Evolutionary conservation across 2,329 filamentous ascomycete species (phyloP).

Genomic region (Cordyceps cateniannulata): DNA sequence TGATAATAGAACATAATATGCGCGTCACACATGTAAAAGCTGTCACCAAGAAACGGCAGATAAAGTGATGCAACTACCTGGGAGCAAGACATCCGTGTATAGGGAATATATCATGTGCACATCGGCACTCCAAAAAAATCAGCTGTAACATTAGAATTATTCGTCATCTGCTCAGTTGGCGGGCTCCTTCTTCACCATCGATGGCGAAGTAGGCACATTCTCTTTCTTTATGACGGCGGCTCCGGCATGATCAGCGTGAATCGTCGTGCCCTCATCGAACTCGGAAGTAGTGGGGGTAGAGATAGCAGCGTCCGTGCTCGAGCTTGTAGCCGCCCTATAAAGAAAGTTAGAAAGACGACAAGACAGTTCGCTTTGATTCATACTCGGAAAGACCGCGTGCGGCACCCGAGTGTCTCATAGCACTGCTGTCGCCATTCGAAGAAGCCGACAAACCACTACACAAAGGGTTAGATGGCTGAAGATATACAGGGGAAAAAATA

Average conservation of each 20-base stretch:
- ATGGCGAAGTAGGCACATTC: slow-evolving; percentile 44
- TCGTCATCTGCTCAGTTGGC: slow-evolving; percentile 23
- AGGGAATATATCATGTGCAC: slow-evolving; percentile 14
- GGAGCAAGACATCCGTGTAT: slow-evolving; percentile 13
- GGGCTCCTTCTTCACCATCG: slow-evolving; percentile 33
- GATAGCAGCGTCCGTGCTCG: slow-evolving; percentile 33
- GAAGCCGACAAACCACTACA: slow-evolving; percentile 22
- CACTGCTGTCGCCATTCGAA: slow-evolving; percentile 23
- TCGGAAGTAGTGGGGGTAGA: slow-evolving; percentile 38
- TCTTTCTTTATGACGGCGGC: slow-evolving; percentile 27
- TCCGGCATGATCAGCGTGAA: slow-evolving; percentile 43
- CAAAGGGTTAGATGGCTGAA: not conserved
- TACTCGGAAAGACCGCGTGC: slow-evolving; percentile 32
- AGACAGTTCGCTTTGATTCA: slow-evolving; percentile 21
- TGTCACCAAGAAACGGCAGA: slow-evolving; percentile 15
- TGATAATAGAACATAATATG: slow-evolving; percentile 29
- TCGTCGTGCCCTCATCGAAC: slow-evolving; percentile 48
- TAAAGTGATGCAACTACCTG: slow-evolving; percentile 12
- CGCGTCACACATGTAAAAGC: slow-evolving; percentile 25
- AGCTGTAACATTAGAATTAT: slow-evolving; percentile 13
- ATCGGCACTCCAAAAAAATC: slow-evolving; percentile 13
- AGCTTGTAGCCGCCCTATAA: slow-evolving; percentile 32
- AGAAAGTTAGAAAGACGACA: slow-evolving; percentile 27
- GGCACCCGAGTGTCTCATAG: slow-evolving; percentile 24
- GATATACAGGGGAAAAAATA: not conserved